A percentile compares a stretch with the other conserved stretches of the same genome.
phyloP scores from a whole-genome alignment of 2,329 filamentous ascomycete genomes.

The Pseudocercospora pini-densiflorae region DNA sequence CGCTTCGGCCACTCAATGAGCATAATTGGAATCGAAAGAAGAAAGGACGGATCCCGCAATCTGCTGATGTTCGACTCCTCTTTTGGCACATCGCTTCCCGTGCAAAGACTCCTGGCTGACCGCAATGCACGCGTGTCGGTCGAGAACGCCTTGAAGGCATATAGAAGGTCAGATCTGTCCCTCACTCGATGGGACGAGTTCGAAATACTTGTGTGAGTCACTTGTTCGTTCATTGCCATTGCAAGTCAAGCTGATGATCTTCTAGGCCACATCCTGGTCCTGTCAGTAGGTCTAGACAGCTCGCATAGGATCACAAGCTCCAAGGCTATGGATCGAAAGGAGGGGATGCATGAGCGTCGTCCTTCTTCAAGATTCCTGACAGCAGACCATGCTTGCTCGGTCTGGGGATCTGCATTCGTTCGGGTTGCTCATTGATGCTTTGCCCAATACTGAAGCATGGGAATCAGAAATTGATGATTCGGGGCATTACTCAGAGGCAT shows the following conservation, averaged over 20 bases:
- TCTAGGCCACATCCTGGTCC: conserved; percentile 34
- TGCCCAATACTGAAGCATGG: neutral
- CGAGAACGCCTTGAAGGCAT: conserved; percentile 67
- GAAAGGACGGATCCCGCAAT: conserved; percentile 65
- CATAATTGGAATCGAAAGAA: conserved; percentile 81
- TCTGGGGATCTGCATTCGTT: neutral
- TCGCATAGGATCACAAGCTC: neutral
- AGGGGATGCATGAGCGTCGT: neutral
- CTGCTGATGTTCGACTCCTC: conserved; percentile 89
- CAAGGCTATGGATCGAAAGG: neutral
- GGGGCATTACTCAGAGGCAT: neutral
- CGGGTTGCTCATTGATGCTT: neutral
- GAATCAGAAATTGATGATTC: neutral
- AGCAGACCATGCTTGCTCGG: neutral
- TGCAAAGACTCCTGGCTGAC: conserved; percentile 63
- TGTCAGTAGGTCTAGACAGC: conserved; percentile 32
- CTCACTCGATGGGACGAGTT: conserved; percentile 75
- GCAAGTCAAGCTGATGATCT: conserved; percentile 8
- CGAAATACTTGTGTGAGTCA: conserved; percentile 56
- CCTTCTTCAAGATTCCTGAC: neutral
- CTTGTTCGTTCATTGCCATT: conserved; percentile 38
- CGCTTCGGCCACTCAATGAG: conserved; percentile 90
- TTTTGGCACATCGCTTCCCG: conserved; percentile 69
- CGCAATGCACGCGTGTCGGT: conserved; percentile 43
- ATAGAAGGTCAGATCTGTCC: conserved; percentile 72